phyloP scores from a whole-genome alignment of 768 basidiomycete genomes.

The Dacryopinax spathularia region DNA sequence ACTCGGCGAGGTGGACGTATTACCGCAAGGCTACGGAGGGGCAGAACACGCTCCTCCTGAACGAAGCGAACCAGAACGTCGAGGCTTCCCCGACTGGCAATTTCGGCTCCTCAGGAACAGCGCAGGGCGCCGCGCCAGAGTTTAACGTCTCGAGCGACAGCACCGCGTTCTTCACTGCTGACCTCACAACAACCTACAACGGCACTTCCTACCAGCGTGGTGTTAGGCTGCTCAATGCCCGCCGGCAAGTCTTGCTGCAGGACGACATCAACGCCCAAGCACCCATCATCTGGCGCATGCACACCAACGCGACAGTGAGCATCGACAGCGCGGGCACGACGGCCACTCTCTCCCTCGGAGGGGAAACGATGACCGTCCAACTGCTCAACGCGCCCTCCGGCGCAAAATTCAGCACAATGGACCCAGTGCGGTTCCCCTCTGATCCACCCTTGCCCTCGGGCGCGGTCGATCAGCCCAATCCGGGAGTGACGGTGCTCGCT shows the following conservation, averaged over 20 bases:
- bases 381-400: constrained; percentile 23
- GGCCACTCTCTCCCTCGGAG: constrained; percentile 25
- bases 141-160: constrained; percentile 19
- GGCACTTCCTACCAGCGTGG: constrained; percentile 26
- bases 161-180: constrained; percentile 28
- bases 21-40: constrained; percentile 34
- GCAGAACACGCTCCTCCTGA: constrained; percentile 32
- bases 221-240: constrained; percentile 30
- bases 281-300: constrained; percentile 27
- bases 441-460: neutral
- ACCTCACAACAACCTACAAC: constrained; percentile 25
- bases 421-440: neutral
- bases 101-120: constrained; percentile 27
- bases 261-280: constrained; percentile 26
- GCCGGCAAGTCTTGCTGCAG: constrained; percentile 31
- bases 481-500: constrained; percentile 27
- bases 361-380: constrained; percentile 23
- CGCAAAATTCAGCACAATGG: constrained; percentile 21
- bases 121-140: constrained; percentile 26
- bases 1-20: constrained; percentile 28
- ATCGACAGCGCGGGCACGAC: constrained; percentile 19
- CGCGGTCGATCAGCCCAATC: constrained; percentile 20
- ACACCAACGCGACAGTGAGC: constrained; percentile 33
- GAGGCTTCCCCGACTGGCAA: constrained; percentile 21
- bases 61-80: constrained; percentile 29